These are phyloP conservation scores for Podaxis sp. DNA, from an alignment of 768 basidiomycete genomes.

Conservation along the genomic window DNA sequence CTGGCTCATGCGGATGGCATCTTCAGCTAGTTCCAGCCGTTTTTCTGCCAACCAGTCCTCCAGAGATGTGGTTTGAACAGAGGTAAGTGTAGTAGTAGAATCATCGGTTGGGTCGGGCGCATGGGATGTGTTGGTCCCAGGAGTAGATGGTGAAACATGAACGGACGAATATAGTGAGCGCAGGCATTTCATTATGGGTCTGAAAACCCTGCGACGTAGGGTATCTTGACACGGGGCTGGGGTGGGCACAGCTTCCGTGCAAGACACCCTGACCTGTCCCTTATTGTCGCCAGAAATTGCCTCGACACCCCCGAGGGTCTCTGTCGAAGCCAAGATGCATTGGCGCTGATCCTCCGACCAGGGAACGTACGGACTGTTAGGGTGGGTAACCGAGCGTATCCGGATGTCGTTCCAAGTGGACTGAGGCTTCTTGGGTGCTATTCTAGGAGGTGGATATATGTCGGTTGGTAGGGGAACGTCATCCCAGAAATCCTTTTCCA, in stretches of 20 bases:
- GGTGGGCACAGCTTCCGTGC: not conserved
- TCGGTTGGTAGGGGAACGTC: not conserved
- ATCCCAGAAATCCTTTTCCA: not conserved
- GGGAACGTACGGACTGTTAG: conserved; percentile 57
- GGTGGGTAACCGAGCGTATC: conserved; percentile 29
- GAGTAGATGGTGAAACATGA: not conserved
- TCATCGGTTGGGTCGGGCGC: conserved; percentile 17
- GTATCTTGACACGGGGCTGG: not conserved
- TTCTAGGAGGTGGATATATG: not conserved
- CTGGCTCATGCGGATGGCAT: conserved; percentile 28
- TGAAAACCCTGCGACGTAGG: not conserved
- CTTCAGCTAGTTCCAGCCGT: conserved; percentile 28
- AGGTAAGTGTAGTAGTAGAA: conserved; percentile 22
- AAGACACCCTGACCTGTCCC: not conserved
- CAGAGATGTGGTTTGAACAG: conserved; percentile 25
- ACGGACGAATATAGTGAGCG: conserved; percentile 11
- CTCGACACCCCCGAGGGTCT: not conserved
- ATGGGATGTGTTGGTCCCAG: conserved; percentile 13
- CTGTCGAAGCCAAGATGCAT: conserved; percentile 36
- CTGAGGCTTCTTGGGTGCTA: not conserved
- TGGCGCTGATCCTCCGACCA: conserved; percentile 45
- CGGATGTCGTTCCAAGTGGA: not conserved
- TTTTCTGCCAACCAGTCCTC: conserved; percentile 40
- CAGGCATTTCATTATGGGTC: conserved; percentile 13
- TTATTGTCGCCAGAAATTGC: not conserved